A percentile compares a stretch with the other conserved stretches of the same genome.
Conservation (phyloP, 2,329 filamentous ascomycete species). For the Cercospora sp. region DNA sequence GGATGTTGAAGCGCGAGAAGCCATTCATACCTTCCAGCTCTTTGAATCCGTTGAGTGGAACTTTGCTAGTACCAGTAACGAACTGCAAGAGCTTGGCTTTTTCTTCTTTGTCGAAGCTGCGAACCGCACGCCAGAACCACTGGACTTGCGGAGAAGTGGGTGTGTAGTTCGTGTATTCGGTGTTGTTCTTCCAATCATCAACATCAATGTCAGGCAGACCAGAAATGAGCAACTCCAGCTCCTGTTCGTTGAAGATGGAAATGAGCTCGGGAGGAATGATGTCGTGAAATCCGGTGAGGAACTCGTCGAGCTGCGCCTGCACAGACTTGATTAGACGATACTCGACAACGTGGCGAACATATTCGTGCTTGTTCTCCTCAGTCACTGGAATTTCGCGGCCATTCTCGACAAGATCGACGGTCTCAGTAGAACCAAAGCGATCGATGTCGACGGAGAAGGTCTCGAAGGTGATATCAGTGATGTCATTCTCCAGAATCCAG, state of each 20-base stretch:
- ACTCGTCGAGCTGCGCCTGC: constrained; percentile 89
- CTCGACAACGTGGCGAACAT: constrained; percentile 90
- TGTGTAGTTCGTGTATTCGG: constrained; percentile 97
- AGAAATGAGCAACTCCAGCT: constrained; percentile 93
- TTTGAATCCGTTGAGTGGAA: constrained; percentile 97
- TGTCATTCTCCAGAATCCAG: constrained; percentile 99
- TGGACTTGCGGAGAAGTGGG: constrained; percentile 94
- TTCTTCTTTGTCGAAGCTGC: constrained; percentile 98
- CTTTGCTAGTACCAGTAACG: constrained; percentile 96
- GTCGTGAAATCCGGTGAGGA: constrained; percentile 85
- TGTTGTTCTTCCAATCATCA: constrained; percentile 99
- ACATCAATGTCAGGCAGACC: constrained; percentile 96
- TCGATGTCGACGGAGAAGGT: constrained; percentile 94
- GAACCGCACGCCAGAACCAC: constrained; percentile 98
- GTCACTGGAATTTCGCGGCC: constrained; percentile 92
- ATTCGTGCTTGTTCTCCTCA: constrained; percentile 98
- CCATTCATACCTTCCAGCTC: constrained; percentile 99
- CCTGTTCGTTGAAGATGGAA: constrained; percentile 97
- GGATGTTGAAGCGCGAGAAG: constrained; percentile 96
- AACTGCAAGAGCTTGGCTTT: constrained; percentile 96
- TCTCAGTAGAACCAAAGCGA: constrained; percentile 84
- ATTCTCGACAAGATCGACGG: constrained; percentile 82
- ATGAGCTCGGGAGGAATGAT: constrained; percentile 94
- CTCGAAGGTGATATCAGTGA: constrained; percentile 95
- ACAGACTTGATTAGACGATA: constrained; percentile 90